phyloP scores from a whole-genome alignment of 805 yeast genomes.

The Candida orba region DNA sequence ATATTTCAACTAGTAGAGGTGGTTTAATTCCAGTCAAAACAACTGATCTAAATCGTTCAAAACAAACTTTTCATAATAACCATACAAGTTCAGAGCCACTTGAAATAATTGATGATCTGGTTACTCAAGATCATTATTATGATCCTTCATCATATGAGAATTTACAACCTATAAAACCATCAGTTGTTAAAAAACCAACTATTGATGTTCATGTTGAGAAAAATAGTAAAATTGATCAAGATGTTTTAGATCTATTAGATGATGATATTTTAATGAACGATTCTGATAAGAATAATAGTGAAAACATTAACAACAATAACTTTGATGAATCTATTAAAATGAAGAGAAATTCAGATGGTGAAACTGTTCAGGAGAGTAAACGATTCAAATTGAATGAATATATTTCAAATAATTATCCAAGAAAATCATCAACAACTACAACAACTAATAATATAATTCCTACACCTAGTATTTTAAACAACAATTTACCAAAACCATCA shows the following conservation, averaged over 20 bases:
- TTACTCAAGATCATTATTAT: too few relatives aligned
- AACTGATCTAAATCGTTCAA: neutral
- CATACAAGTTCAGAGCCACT: too few relatives aligned
- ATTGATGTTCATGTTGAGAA: neutral
- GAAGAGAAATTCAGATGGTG: neutral
- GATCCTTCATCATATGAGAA: too few relatives aligned
- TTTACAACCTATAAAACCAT: neutral
- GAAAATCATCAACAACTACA: neutral
- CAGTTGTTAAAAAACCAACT: neutral
- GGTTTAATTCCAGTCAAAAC: neutral
- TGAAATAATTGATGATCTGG: too few relatives aligned
- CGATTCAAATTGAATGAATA: too few relatives aligned
- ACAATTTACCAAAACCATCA: neutral
- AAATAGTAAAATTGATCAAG: slow-evolving; percentile 1
- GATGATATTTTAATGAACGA: neutral
- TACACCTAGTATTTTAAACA: too few relatives aligned
- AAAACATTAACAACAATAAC: neutral
- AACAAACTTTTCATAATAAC: too few relatives aligned
- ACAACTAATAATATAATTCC: too few relatives aligned
- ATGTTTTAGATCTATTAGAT: slow-evolving; percentile 4
- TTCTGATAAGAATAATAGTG: neutral
- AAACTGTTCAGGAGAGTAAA: neutral
- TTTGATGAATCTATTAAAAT: neutral
- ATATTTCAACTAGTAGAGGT: slow-evolving; percentile 1
- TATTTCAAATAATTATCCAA: too few relatives aligned